Conservation (phyloP, 2,329 filamentous ascomycete genomes). For the Pseudogymnoascus destructans region DNA sequence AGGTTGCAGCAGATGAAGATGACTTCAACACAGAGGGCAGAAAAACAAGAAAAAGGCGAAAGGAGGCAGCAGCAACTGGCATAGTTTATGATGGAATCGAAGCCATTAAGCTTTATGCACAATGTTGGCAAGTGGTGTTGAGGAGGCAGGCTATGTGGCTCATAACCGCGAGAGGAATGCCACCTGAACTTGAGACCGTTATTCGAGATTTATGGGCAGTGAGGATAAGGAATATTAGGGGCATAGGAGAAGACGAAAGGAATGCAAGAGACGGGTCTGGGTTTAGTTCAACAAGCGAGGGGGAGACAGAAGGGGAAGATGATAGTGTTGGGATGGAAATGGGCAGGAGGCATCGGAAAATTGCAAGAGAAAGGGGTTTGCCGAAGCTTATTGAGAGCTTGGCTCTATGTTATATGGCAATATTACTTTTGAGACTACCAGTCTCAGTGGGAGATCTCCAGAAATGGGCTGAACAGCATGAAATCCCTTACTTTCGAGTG, state of each 20-base stretch:
- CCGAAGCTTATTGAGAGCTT: constrained; percentile 65
- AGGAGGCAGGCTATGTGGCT: constrained; percentile 70
- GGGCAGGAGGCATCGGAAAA: constrained; percentile 16
- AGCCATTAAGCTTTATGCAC: constrained; percentile 67
- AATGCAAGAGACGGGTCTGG: constrained; percentile 23
- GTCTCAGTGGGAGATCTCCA: constrained; percentile 61
- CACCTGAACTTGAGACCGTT: constrained; percentile 61
- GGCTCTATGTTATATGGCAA: constrained; percentile 66
- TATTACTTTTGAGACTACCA: constrained; percentile 61
- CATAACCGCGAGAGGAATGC: constrained; percentile 40
- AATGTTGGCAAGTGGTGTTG: constrained; percentile 72
- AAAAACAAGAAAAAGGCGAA: constrained; percentile 42
- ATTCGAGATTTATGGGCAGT: constrained; percentile 79
- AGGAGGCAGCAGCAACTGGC: constrained; percentile 40
- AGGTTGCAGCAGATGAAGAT: constrained; percentile 49
- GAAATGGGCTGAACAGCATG: constrained; percentile 51
- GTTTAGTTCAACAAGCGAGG: constrained; percentile 18
- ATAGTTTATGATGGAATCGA: constrained; percentile 50
- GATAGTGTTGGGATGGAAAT: constrained; percentile 24
- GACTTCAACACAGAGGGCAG: constrained; percentile 50
- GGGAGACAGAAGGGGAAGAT: constrained; percentile 10
- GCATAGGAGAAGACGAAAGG: constrained; percentile 23
- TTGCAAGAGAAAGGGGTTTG: constrained; percentile 26
- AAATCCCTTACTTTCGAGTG: constrained; percentile 59
- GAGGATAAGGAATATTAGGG: constrained; percentile 22